These are phyloP conservation scores for Linnemannia elongata DNA, from an alignment of 192 early-diverging fungal genomes.

Conservation along the genomic window DNA sequence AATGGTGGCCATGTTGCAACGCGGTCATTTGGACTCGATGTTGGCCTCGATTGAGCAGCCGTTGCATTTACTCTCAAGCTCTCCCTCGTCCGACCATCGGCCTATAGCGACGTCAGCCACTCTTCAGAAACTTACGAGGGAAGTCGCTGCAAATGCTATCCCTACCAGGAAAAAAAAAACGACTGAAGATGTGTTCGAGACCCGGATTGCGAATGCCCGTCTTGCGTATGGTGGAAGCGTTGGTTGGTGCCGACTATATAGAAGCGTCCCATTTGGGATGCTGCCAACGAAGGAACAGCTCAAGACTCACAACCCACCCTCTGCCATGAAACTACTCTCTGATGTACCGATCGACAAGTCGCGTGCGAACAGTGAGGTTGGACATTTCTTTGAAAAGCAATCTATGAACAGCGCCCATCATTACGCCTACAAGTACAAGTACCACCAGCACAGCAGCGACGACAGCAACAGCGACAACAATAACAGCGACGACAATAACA, in stretches of 20 bases:
- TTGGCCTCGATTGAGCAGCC: constrained; percentile 7
- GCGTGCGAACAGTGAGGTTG: no score
- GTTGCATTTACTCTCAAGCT: constrained; percentile 1
- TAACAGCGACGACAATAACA: no score
- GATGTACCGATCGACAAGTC: no score
- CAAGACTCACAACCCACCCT: no score
- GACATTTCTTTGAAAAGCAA: no score
- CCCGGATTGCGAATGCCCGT: neutral
- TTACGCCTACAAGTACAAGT: no score
- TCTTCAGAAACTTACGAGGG: neutral
- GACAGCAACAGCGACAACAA: no score
- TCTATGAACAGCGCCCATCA: no score
- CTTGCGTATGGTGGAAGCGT: constrained; percentile 15
- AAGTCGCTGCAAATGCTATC: neutral
- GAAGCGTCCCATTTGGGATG: neutral
- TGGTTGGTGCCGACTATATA: constrained; percentile 16
- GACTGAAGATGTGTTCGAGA: neutral
- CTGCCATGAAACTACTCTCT: no score
- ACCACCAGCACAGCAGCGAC: no score
- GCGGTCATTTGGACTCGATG: constrained; percentile 4
- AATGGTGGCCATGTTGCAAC: neutral
- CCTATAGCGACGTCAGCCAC: neutral
- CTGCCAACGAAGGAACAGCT: no score
- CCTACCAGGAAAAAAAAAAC: constrained; percentile 12
- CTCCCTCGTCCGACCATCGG: neutral